phyloP scores from a whole-genome alignment of 1,284 basidiomycete species.

The Naganishia albida region DNA sequence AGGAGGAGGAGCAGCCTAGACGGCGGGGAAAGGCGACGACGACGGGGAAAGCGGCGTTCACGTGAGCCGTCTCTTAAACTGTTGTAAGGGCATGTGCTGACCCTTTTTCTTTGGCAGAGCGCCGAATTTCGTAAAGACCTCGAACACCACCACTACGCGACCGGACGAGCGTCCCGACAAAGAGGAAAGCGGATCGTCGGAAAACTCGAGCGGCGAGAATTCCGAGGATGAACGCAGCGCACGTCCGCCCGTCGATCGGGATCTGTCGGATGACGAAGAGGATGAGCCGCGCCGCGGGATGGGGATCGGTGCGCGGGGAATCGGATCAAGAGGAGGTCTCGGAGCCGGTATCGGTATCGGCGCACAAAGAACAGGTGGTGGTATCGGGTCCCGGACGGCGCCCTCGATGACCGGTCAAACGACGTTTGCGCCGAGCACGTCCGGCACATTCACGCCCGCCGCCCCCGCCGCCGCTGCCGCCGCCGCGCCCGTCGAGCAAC shows the following conservation, averaged over 20 bases:
- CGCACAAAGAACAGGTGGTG: slow-evolving; percentile 18
- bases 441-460: slow-evolving; percentile 9
- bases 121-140: slow-evolving; percentile 37
- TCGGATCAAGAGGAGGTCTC: slow-evolving; percentile 14
- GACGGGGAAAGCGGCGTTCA: slow-evolving; percentile 62
- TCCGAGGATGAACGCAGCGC: slow-evolving; percentile 33
- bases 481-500: neutral
- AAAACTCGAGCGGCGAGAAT: slow-evolving; percentile 12
- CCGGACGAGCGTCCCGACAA: slow-evolving; percentile 9
- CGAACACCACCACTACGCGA: slow-evolving; percentile 20
- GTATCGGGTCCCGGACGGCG: slow-evolving; percentile 30
- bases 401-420: slow-evolving; percentile 25
- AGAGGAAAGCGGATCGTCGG: slow-evolving; percentile 5
- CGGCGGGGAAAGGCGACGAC: slow-evolving; percentile 39
- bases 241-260: slow-evolving; percentile 18
- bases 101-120: slow-evolving; percentile 36
- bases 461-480: neutral
- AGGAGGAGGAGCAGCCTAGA: slow-evolving; percentile 58
- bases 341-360: slow-evolving; percentile 16
- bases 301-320: slow-evolving; percentile 27
- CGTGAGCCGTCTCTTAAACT: slow-evolving; percentile 24
- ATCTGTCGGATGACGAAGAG: slow-evolving; percentile 41
- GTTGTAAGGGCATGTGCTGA: neutral
- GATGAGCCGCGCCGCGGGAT: slow-evolving; percentile 38
- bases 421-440: slow-evolving; percentile 27